These are phyloP conservation scores for Mycosphaerella arachidis DNA, from an alignment of 2,329 filamentous ascomycete species.

Conservation along the genomic window DNA sequence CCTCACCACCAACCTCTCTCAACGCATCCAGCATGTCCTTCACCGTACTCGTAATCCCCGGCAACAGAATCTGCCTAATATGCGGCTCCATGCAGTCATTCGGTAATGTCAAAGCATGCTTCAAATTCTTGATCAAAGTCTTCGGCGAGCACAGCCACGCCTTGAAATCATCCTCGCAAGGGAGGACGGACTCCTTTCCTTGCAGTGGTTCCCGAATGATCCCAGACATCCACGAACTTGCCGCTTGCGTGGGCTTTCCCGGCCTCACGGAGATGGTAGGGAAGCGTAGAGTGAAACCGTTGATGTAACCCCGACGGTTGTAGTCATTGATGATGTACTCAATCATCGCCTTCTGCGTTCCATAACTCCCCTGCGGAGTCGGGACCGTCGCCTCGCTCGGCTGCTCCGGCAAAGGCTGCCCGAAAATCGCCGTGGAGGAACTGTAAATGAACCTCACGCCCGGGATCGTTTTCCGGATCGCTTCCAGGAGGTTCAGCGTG, in stretches of 20 bases:
- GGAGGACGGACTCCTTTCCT: conserved; percentile 46
- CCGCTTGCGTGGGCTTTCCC: conserved; percentile 49
- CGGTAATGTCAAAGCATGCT: conserved; percentile 49
- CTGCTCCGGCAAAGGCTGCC: conserved; percentile 40
- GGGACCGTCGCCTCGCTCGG: conserved; percentile 46
- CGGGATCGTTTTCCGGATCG: conserved; percentile 42
- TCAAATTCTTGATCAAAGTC: conserved; percentile 51
- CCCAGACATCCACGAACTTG: conserved; percentile 49
- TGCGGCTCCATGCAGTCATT: conserved; percentile 47
- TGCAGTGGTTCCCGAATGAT: conserved; percentile 53
- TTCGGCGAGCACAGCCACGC: conserved; percentile 56
- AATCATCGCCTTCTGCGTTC: conserved; percentile 49
- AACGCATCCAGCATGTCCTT: conserved; percentile 55
- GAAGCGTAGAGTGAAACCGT: conserved; percentile 41
- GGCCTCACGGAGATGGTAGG: conserved; percentile 51
- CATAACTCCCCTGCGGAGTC: conserved; percentile 48
- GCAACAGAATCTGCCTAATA: conserved; percentile 51
- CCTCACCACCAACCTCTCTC: conserved; percentile 51
- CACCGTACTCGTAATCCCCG: conserved; percentile 52
- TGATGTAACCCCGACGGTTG: conserved; percentile 47
- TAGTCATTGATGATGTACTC: conserved; percentile 51
- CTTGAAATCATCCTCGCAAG: conserved; percentile 49
- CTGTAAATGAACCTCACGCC: conserved; percentile 49
- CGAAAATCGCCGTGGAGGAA: conserved; percentile 49
- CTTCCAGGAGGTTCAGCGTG: conserved; percentile 46